Evolutionary conservation across 1,284 basidiomycete species (phyloP), one percentile per base, ranked within the genome.

Genomic region (Sporisorium reilianum): DNA sequence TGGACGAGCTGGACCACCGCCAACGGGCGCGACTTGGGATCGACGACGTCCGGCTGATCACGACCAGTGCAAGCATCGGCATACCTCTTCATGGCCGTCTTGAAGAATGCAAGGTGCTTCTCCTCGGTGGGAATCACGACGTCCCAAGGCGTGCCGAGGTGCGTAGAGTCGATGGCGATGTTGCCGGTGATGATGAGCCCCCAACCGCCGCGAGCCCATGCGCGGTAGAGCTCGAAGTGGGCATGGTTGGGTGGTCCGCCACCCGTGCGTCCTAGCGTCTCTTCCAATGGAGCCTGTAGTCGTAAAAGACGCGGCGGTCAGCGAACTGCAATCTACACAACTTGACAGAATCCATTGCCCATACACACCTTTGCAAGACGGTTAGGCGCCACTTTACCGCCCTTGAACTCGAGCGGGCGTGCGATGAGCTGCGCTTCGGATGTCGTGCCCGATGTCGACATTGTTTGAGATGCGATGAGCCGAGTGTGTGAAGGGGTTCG

Each of bases 131-230:
- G 92, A 0, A 94, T 78, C 6, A 90, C 85, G 20, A 95, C 86
- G 82, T 97, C 95, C 65, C 92, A 89, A 1, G 93, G 94, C 10
- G 94, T 88, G 0, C 91, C 89, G 1, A 96, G 88, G 82, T 96
- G 93, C 0, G 87, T 84, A 0, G 82, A 79, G 48, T 90, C 90
- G 32, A 97, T 90, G 76, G 93, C 92, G 1, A 95, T 89, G 78
- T 97, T 97, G 18, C 95, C 88, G 0, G 95, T 94, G 54, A 96
- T 86, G 57, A 97, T 87, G 87, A 97, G 92, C 0, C 94, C 95
- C 93, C 93, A 97, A 22, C 88, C 88, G 5, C 91, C 89, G 40
- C 87, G 83, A 0, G 90, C 89, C 94, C 95, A 98, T 74, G 87
- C 86, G 0, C 88, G 85, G 83, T 98, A 97, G 25, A 97, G 87